phyloP scores from a whole-genome alignment of 257 asterid species.

The Coffea eugenioides region DNA sequence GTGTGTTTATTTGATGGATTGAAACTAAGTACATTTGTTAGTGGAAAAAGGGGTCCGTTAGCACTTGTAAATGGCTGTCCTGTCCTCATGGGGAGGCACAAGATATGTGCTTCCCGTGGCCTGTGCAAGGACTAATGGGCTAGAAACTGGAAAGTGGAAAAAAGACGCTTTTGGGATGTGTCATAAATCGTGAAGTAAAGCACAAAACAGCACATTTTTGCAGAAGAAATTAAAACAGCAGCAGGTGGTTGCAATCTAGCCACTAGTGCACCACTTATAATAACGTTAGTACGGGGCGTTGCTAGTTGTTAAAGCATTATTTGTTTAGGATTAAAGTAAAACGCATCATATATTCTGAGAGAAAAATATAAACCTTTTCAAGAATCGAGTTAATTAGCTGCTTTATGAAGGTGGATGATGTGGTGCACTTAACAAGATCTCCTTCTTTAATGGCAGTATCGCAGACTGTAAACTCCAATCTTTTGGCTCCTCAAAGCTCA shows the following conservation, averaged over 20 bases:
- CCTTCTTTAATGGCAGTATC: too few relatives aligned
- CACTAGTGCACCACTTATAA: not conserved
- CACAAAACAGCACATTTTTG: not conserved
- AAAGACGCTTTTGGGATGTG: slow-evolving; percentile 35
- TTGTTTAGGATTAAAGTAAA: too few relatives aligned
- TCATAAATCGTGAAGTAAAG: not conserved
- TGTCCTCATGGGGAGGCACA: slow-evolving; percentile 57
- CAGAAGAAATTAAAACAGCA: not conserved
- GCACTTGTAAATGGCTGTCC: slow-evolving; percentile 11
- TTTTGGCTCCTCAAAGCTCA: too few relatives aligned
- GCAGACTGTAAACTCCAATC: too few relatives aligned
- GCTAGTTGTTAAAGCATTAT: too few relatives aligned
- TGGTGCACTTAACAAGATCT: too few relatives aligned
- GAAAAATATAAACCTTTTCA: too few relatives aligned
- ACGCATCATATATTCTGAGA: too few relatives aligned
- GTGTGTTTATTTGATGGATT: not conserved
- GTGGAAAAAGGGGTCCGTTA: not conserved
- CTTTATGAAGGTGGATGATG: too few relatives aligned
- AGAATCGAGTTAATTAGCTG: too few relatives aligned
- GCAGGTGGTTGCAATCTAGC: not conserved
- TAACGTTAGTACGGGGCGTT: too few relatives aligned
- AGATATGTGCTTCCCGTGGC: slow-evolving; percentile 59
- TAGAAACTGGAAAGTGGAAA: slow-evolving; percentile 19
- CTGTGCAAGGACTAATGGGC: slow-evolving; percentile 35
- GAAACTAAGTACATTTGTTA: not conserved